These are phyloP conservation scores for Sarocladium brachiariae DNA, from an alignment of 2,329 filamentous ascomycete species.

Conservation along the genomic window DNA sequence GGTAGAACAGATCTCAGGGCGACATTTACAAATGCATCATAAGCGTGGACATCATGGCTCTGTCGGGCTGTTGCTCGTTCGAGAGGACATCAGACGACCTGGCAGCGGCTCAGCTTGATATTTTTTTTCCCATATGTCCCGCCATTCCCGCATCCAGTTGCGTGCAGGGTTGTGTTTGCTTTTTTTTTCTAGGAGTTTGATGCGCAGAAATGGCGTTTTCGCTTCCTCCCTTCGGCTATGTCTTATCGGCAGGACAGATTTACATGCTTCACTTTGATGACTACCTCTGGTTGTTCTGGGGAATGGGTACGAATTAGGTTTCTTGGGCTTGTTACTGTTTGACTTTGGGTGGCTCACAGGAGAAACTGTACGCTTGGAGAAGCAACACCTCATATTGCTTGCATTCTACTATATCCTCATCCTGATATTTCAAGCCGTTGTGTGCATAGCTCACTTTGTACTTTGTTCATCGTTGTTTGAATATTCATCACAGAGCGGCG, in stretches of 20 bases:
- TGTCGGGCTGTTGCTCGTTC: no score
- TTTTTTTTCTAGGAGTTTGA: slow-evolving; percentile 10
- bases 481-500: no score
- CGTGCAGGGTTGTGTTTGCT: slow-evolving; percentile 14
- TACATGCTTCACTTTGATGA: neutral
- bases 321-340: no score
- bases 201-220: slow-evolving; percentile 1
- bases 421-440: no score
- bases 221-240: neutral
- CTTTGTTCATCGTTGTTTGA: no score
- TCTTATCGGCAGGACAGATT: neutral
- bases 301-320: no score
- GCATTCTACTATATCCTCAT: no score
- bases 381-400: no score
- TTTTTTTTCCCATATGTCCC: slow-evolving; percentile 8
- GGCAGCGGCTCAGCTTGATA: neutral
- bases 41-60: neutral
- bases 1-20: slow-evolving; percentile 8
- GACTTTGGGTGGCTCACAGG: no score
- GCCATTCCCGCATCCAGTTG: slow-evolving; percentile 17
- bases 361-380: no score
- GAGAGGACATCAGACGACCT: neutral
- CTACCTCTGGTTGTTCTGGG: neutral
- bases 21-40: slow-evolving; percentile 3
- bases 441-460: no score